These are phyloP conservation scores for Dactylellina parvicollis DNA, from an alignment of 2,329 filamentous ascomycete genomes.

Conservation along the genomic window DNA sequence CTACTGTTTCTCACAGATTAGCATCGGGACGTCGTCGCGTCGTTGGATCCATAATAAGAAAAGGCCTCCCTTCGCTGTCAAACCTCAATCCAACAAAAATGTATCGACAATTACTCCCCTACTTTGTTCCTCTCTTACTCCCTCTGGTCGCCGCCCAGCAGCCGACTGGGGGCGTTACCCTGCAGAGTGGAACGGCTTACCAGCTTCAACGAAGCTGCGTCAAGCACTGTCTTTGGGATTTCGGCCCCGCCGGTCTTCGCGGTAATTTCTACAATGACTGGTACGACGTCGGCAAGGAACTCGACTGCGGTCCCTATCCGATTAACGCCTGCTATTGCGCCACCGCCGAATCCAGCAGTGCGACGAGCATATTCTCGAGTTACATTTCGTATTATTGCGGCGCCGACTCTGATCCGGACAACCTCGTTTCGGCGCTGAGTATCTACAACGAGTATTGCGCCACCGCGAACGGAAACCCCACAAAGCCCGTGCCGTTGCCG, in stretches of 20 bases:
- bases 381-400: neutral
- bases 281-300: neutral
- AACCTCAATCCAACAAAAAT: neutral
- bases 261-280: neutral
- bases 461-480: neutral
- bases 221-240: neutral
- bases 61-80: neutral
- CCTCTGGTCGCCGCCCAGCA: neutral
- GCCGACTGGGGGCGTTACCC: neutral
- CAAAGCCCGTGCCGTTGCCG: neutral
- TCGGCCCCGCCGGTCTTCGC: neutral
- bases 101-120: neutral
- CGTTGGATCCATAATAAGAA: too few species aligned
- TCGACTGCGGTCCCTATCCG: neutral
- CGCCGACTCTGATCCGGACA: neutral
- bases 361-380: neutral
- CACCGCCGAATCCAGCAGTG: neutral
- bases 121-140: neutral
- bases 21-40: too few species aligned
- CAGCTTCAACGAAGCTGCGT: neutral
- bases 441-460: constrained; percentile 5
- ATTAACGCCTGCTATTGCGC: neutral
- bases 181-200: neutral
- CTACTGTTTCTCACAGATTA: too few species aligned
- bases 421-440: neutral